A percentile compares a stretch with the other conserved stretches of the same genome.
Evolutionary conservation across 2,329 filamentous ascomycete species (phyloP).

Genomic region (Boeremia lycopersici): DNA sequence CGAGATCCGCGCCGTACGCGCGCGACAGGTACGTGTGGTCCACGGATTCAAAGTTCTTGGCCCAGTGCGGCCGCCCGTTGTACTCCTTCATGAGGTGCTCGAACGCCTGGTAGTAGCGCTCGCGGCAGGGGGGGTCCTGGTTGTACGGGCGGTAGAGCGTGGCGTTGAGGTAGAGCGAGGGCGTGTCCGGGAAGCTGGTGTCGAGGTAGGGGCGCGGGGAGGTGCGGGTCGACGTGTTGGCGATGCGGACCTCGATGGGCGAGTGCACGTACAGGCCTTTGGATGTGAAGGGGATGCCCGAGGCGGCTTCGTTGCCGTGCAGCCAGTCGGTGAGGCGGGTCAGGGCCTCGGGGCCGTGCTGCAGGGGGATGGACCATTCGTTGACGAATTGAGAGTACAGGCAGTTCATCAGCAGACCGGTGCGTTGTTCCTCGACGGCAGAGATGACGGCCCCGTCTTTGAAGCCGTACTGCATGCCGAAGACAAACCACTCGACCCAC

Average conservation of each 20-base stretch:
- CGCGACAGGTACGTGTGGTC: slow-evolving; percentile 64
- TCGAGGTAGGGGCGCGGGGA: slow-evolving; percentile 70
- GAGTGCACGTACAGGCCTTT: slow-evolving; percentile 82
- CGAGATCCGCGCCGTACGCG: slow-evolving; percentile 73
- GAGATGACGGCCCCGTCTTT: slow-evolving; percentile 67
- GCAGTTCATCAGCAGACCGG: slow-evolving; percentile 93
- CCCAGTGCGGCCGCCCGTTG: slow-evolving; percentile 85
- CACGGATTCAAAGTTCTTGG: slow-evolving; percentile 79
- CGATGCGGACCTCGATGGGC: slow-evolving; percentile 89
- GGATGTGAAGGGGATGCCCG: slow-evolving; percentile 80
- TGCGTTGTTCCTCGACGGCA: slow-evolving; percentile 80
- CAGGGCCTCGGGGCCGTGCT: slow-evolving; percentile 85
- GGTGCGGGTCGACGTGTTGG: slow-evolving; percentile 65
- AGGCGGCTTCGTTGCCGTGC: slow-evolving; percentile 71
- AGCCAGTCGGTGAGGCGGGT: slow-evolving; percentile 85
- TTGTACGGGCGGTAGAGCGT: slow-evolving; percentile 85
- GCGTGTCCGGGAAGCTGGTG: slow-evolving; percentile 69
- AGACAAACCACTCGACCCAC: slow-evolving; percentile 94
- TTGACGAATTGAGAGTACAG: slow-evolving; percentile 98
- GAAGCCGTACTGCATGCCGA: slow-evolving; percentile 97
- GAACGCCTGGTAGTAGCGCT: slow-evolving; percentile 85
- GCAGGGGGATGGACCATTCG: slow-evolving; percentile 92
- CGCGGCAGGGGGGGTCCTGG: slow-evolving; percentile 75
- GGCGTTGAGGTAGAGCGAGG: slow-evolving; percentile 87
- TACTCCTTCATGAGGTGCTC: slow-evolving; percentile 89